Evolutionary conservation across 495 filamentous ascomycete genomes (phyloP).

Genomic region (Annulohypoxylon bovei): DNA sequence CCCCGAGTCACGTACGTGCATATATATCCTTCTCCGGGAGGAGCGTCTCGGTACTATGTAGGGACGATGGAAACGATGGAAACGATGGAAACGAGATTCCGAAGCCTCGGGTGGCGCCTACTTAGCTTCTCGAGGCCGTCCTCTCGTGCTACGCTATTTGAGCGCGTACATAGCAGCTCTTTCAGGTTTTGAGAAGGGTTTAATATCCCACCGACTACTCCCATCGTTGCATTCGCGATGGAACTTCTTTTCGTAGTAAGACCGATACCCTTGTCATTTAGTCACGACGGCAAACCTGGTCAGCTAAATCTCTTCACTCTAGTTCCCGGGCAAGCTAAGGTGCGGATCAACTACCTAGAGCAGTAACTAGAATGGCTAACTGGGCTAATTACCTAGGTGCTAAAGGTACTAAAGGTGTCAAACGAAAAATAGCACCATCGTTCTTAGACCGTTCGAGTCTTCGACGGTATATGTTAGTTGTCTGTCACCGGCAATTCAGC

Average conservation of each 20-base stretch:
- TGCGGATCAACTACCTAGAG: conserved; percentile 21
- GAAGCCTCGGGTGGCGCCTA: neutral
- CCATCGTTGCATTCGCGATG: conserved; percentile 13
- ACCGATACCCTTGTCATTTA: conserved; percentile 13
- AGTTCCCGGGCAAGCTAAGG: conserved; percentile 6
- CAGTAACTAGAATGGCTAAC: neutral
- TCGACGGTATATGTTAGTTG: neutral
- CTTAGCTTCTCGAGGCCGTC: neutral
- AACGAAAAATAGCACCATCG: neutral
- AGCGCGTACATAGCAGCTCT: neutral
- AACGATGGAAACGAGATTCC: neutral
- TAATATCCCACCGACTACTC: neutral
- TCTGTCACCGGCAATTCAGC: neutral
- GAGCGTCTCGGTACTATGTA: neutral
- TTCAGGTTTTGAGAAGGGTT: neutral
- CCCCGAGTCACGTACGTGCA: neutral
- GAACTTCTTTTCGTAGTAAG: conserved; percentile 20
- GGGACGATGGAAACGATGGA: too few species aligned
- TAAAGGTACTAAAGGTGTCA: neutral
- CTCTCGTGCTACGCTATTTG: neutral
- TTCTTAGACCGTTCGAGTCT: neutral
- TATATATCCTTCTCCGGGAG: neutral
- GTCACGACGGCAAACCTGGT: neutral
- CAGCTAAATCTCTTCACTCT: conserved; percentile 8
- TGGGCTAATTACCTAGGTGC: neutral